Evolutionary conservation across 495 filamentous ascomycete genomes (phyloP), one percentile per base, ranked within the genome.

Genomic region (Clohesyomyces aquaticus): DNA sequence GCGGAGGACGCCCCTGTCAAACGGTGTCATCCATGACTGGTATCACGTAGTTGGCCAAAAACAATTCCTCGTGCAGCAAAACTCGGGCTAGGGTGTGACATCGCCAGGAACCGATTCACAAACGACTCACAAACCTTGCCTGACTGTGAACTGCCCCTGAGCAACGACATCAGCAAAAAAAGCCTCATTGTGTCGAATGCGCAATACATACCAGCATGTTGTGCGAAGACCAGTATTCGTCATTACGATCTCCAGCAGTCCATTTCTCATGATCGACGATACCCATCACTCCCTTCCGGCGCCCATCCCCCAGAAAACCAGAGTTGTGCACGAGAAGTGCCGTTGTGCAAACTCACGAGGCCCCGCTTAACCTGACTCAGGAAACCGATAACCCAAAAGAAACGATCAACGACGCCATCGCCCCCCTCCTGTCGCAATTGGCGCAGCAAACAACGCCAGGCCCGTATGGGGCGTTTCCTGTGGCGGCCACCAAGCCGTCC

Each of bases 351-450:
- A n/a, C n/a, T n/a, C n/a, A n/a, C n/a, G n/a, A n/a, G n/a, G n/a
- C n/a, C n/a, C n/a, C n/a, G n/a, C n/a, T n/a, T n/a, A n/a, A n/a
- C n/a, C n/a, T n/a, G n/a, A n/a, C n/a, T n/a, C n/a, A n/a, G 32
- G 32, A 38, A 14, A 38, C 32, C 14, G 6, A 38, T 6, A 50
- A 19, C 56, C 26, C 43, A 2, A 47, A 47, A 47, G 43, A n/a
- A 47, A 47, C 19, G 32, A 38, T 38, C 32, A 6, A 38, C 32
- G 14, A 14, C 32, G 32, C 32, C 32, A 38, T 38, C 32, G 32
- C 32, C 14, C 6, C 32, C 6, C 14, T 38, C 32, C 14, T 14
- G 19, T 22, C 22, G 21, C 41, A 35, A 68, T 63, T 59, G 54
- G 48, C 35, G 18, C 10, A 3, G 6, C n/a, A 19, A 12, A 9